These are phyloP conservation scores for Plectosphaerella plurivora DNA, from an alignment of 2,329 filamentous ascomycete genomes.

Conservation along the genomic window DNA sequence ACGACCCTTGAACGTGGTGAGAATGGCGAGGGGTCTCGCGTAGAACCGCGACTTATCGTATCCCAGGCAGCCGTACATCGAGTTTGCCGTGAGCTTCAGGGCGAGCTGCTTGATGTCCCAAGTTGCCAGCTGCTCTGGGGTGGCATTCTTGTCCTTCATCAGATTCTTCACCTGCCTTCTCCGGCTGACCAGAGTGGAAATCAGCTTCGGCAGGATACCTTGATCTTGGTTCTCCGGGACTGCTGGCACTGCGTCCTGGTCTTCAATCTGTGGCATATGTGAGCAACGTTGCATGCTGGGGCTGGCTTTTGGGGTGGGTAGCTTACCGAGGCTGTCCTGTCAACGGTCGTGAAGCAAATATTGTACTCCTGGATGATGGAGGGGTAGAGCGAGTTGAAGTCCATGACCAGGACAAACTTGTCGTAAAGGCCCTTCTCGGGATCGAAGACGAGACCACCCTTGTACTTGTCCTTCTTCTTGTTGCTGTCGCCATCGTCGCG, in stretches of 20 bases:
- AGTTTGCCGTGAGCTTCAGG: conserved; percentile 95
- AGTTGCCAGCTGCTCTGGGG: conserved; percentile 78
- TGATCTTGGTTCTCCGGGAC: conserved; percentile 74
- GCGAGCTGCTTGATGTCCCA: conserved; percentile 99
- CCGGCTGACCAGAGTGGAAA: conserved; percentile 84
- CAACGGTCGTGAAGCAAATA: conserved; percentile 98
- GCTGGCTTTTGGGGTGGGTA: neutral
- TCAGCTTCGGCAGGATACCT: conserved; percentile 85
- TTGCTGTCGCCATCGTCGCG: conserved; percentile 67
- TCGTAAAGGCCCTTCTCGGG: conserved; percentile 97
- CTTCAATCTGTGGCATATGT: conserved; percentile 42
- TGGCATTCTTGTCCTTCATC: conserved; percentile 92
- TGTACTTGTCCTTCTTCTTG: conserved; percentile 99
- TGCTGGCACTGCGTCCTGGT: conserved; percentile 85
- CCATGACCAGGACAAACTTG: conserved; percentile 98
- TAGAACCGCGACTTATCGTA: conserved; percentile 98
- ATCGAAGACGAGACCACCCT: conserved; percentile 97
- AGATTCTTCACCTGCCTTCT: conserved; percentile 90
- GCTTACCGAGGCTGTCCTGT: conserved; percentile 67
- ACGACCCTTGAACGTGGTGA: conserved; percentile 95
- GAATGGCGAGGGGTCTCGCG: conserved; percentile 86
- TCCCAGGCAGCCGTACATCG: conserved; percentile 98
- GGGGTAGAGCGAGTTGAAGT: conserved; percentile 98
- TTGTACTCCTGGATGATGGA: conserved; percentile 99
- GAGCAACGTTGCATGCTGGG: conserved; percentile 15